phyloP scores from a whole-genome alignment of 768 basidiomycete species.

The Cystoderma amianthinum region DNA sequence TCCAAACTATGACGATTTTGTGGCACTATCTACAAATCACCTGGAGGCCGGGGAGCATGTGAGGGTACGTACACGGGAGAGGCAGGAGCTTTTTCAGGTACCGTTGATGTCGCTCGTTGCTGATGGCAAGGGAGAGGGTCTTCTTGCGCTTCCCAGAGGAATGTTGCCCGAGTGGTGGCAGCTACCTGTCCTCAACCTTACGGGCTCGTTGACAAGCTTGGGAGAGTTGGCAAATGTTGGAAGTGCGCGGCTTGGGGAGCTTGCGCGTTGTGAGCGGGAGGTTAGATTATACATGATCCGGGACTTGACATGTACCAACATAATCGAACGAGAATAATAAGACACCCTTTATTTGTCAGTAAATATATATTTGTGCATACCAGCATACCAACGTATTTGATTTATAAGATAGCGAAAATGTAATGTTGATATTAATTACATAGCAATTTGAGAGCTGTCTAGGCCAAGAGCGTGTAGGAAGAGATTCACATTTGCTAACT shows the following conservation, averaged over 20 bases:
- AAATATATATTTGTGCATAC: no score
- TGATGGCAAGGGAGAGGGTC: slow-evolving; percentile 11
- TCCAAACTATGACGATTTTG: slow-evolving; percentile 68
- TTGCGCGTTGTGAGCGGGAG: slow-evolving; percentile 21
- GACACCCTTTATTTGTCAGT: no score
- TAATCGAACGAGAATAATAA: no score
- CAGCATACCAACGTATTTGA: no score
- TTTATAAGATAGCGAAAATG: no score
- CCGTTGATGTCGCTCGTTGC: slow-evolving; percentile 56
- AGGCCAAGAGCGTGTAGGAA: slow-evolving; percentile 76
- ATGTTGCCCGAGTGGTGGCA: slow-evolving; percentile 41
- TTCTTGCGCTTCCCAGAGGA: slow-evolving; percentile 56
- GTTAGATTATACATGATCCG: background rate
- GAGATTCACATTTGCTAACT: slow-evolving; percentile 89
- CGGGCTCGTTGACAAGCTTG: slow-evolving; percentile 37
- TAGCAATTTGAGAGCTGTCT: slow-evolving; percentile 63
- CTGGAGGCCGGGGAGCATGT: slow-evolving; percentile 83
- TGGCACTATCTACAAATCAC: slow-evolving; percentile 86
- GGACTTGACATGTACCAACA: background rate
- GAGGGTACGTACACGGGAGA: slow-evolving; percentile 47
- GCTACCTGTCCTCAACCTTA: slow-evolving; percentile 68
- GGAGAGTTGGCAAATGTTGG: slow-evolving; percentile 25
- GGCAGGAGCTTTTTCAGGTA: slow-evolving; percentile 56
- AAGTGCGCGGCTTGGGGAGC: slow-evolving; percentile 19
- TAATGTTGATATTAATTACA: no score